These are phyloP conservation scores for Sporothrix curviconia DNA, from an alignment of 2,329 filamentous ascomycete genomes.

Conservation along the genomic window DNA sequence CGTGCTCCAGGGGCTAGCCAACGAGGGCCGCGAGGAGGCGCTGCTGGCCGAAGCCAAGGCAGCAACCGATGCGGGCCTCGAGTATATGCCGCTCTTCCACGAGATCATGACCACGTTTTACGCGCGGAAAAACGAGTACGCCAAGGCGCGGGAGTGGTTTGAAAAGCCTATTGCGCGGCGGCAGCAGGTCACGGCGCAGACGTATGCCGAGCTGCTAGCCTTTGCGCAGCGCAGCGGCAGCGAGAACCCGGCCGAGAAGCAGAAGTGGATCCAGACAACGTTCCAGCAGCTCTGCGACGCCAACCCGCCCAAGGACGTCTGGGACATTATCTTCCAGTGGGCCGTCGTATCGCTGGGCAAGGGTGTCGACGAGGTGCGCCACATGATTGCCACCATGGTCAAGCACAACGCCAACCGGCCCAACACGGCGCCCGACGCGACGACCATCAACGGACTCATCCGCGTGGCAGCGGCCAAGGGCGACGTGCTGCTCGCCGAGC, in stretches of 20 bases:
- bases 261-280: conserved; percentile 55
- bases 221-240: conserved; percentile 45
- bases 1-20: conserved; percentile 55
- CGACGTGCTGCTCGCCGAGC: conserved; percentile 65
- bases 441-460: conserved; percentile 72
- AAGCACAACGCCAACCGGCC: conserved; percentile 39
- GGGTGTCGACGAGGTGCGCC: conserved; percentile 62
- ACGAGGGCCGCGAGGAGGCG: conserved; percentile 51
- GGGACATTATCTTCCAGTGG: conserved; percentile 71
- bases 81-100: conserved; percentile 42
- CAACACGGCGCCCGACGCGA: conserved; percentile 51
- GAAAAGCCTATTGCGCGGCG: conserved; percentile 42
- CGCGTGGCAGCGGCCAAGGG: conserved; percentile 63
- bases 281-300: conserved; percentile 46
- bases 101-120: conserved; percentile 57
- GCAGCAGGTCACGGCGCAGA: conserved; percentile 35
- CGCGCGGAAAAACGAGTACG: conserved; percentile 48
- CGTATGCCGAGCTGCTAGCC: conserved; percentile 50
- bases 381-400: conserved; percentile 65
- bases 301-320: conserved; percentile 46
- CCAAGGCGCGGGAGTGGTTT: conserved; percentile 64
- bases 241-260: conserved; percentile 27
- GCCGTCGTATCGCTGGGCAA: conserved; percentile 63
- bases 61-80: conserved; percentile 36
- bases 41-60: conserved; percentile 42